Evolutionary conservation across 129 eudicot genomes (phyloP).

Genomic region (Daucus carota): DH1_v3.0 NC_030381.2:52388001-52388500

Average conservation of each 20-base stretch:
- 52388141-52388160: slow-evolving; percentile 74
- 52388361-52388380: not conserved
- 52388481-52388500: not conserved
- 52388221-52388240: slow-evolving; percentile 91
- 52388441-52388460: not conserved
- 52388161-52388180: slow-evolving; percentile 62
- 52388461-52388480: not conserved
- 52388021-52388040: not conserved
- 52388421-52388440: not conserved
- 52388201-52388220: slow-evolving; percentile 90
- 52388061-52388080: slow-evolving; percentile 1
- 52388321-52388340: not conserved
- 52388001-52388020: not conserved
- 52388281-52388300: not conserved
- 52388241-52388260: slow-evolving; percentile 98
- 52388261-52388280: slow-evolving; percentile 9
- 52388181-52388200: slow-evolving; percentile 98
- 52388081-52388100: not conserved
- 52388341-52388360: not conserved
- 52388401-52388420: not conserved
- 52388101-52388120: slow-evolving; percentile 40
- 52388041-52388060: not conserved
- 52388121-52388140: slow-evolving; percentile 99
- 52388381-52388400: not conserved
- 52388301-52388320: not conserved